phyloP scores from a whole-genome alignment of 352 stramenopile species.

The Globisporangium parvum region DNA sequence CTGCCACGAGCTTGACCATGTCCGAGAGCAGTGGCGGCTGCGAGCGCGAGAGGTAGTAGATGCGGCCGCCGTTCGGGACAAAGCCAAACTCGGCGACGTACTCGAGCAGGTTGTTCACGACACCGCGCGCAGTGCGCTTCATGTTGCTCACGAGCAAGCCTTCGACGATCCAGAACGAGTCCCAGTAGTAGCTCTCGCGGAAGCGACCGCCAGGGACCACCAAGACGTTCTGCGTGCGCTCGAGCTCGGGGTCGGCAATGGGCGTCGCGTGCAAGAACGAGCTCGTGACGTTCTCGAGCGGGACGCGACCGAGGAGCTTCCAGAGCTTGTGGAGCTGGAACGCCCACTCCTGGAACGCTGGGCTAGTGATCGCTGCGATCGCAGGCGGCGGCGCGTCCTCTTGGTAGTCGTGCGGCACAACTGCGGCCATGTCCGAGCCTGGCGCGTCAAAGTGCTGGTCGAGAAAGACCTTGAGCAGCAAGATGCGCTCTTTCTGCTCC shows the following conservation, averaged over 20 bases:
- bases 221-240: slow-evolving; percentile 51
- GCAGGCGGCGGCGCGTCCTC: slow-evolving; percentile 18
- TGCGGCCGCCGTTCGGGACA: slow-evolving; percentile 84
- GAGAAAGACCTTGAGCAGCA: slow-evolving; percentile 44
- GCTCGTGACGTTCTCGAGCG: slow-evolving; percentile 37
- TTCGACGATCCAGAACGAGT: slow-evolving; percentile 90
- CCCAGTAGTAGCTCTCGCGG: slow-evolving; percentile 91
- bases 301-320: slow-evolving; percentile 55
- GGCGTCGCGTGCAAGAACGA: slow-evolving; percentile 42
- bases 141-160: slow-evolving; percentile 82
- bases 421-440: slow-evolving; percentile 38
- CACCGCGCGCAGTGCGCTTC: slow-evolving; percentile 56
- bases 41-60: slow-evolving; percentile 88
- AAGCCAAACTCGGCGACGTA: slow-evolving; percentile 83
- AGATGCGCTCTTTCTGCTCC: slow-evolving; percentile 17
- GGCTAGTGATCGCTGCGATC: slow-evolving; percentile 21
- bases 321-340: slow-evolving; percentile 69
- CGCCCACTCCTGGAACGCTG: slow-evolving; percentile 26
- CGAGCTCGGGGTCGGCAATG: slow-evolving; percentile 26
- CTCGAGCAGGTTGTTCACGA: slow-evolving; percentile 84
- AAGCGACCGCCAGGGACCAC: slow-evolving; percentile 89
- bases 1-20: slow-evolving; percentile 69
- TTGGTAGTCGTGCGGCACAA: slow-evolving; percentile 38
- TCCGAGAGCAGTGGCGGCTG: slow-evolving; percentile 88
- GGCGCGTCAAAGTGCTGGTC: slow-evolving; percentile 53